These are phyloP conservation scores for Skeletonema grethae DNA, from an alignment of 108 stramenopile genomes.

Conservation along the genomic window DNA sequence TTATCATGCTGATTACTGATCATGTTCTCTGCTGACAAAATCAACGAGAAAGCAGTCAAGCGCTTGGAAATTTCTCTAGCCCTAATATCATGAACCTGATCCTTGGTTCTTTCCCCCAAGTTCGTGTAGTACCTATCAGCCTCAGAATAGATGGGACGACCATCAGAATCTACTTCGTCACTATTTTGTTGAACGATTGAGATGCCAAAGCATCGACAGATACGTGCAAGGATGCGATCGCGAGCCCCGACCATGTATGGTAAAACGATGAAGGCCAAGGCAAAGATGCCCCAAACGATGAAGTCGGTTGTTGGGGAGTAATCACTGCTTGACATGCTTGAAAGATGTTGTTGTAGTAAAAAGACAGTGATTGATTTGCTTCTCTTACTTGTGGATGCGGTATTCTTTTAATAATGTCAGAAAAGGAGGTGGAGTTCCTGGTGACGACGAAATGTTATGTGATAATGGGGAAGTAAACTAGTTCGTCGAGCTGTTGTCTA, in stretches of 20 bases:
- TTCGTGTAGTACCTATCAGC: background rate
- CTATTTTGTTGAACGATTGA: background rate
- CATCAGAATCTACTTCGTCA: background rate
- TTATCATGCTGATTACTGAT: background rate
- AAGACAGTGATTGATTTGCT: background rate
- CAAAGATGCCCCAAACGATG: constrained; percentile 19
- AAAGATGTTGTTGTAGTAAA: background rate
- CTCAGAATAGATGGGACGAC: background rate
- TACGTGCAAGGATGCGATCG: background rate
- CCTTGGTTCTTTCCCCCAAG: background rate
- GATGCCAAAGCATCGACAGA: background rate
- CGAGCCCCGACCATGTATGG: background rate
- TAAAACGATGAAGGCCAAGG: constrained; percentile 13
- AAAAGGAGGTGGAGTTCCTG: background rate
- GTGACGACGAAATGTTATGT: no score
- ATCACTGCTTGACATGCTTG: background rate
- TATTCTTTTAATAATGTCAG: background rate
- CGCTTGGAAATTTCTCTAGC: background rate
- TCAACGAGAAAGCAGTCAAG: background rate
- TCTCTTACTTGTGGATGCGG: background rate
- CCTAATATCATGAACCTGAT: background rate
- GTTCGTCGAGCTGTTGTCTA: no score
- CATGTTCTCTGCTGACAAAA: background rate
- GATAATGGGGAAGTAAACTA: no score
- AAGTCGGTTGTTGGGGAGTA: background rate